Base-by-base conservation (phyloP, 2,329 filamentous ascomycete species). In the Fusarium euwallaceae region DNA sequence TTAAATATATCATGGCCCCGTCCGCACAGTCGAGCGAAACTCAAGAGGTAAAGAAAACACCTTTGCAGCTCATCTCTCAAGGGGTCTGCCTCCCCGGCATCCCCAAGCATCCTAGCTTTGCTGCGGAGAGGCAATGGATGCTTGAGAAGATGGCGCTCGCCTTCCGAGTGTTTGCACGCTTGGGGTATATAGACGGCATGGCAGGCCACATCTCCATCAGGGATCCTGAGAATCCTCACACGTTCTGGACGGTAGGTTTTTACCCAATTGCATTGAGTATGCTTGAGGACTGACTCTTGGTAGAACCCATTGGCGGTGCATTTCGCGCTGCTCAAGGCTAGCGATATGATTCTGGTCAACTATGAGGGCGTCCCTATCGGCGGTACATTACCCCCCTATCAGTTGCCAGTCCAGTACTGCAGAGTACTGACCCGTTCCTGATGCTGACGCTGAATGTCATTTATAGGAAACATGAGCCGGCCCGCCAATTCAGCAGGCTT, bases 401-500 rank as follows among this genome's bases (percentile, higher is more conserved):
- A 1, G 4, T 2, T 48, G 22, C 14, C 16, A 4, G 22, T 48
- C 12, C 6, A 43, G 17, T 11, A 27, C 24, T 27, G 24, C 24
- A 27, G 24, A 16, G 16, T 6, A 12, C 9, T 51, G 16, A n/a
- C 45, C 6, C 24, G 6, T 27, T 27, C 24, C 24, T 27, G 24
- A 7, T 8, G 6, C 24, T 27, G 24, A 27, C 6, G 24, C 24
- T 27, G 24, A 27, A 12, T 7, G 24, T 6, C 4, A 8, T 14
- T 12, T 4, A 14, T 16, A 51, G 64, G 59, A 10, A 67, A 70
- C 41, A 91, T 91, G 77, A 83, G 87, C 32, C 88, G 48, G 2
- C 48, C 91, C 2, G 88, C 89, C n/a, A 93, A 93, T 78, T 87
- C 89, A 2, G 91, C 91, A 0, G 92, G 91, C 1, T 93, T 92